phyloP scores from a whole-genome alignment of 108 stramenopile species.

The Cyclotella sp. region DNA sequence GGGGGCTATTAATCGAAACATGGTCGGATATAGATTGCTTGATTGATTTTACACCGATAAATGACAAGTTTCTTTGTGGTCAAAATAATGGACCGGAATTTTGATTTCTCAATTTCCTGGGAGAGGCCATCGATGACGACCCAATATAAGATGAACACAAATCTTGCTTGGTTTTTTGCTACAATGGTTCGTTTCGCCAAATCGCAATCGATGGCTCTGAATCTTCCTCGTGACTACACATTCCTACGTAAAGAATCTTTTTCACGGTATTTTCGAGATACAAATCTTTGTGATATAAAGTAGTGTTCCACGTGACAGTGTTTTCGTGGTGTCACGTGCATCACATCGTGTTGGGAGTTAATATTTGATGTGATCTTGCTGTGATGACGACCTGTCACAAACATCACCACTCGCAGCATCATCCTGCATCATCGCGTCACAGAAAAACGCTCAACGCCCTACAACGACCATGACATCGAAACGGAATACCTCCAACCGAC shows the following conservation, averaged over 20 bases:
- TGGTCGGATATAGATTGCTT: not conserved
- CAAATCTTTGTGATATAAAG: not conserved
- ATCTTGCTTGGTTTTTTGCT: not conserved
- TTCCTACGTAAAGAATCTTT: not conserved
- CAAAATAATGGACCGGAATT: not conserved
- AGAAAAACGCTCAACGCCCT: too few species aligned
- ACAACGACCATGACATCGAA: not conserved
- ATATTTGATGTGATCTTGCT: too few species aligned
- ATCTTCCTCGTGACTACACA: not conserved
- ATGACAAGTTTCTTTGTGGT: not conserved
- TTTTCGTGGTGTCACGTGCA: too few species aligned
- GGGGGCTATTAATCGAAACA: constrained; percentile 17
- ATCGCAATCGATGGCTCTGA: not conserved
- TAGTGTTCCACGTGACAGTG: not conserved
- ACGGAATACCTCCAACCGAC: not conserved
- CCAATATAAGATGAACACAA: not conserved
- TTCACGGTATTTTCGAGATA: not conserved
- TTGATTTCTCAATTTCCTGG: not conserved
- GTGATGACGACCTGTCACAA: too few species aligned
- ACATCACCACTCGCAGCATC: too few species aligned
- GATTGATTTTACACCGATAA: not conserved
- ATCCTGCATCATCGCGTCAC: too few species aligned
- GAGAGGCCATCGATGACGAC: not conserved
- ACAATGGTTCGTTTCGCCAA: constrained; percentile 4
- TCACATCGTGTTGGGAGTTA: too few species aligned